Evolutionary conservation across 805 yeast genomes (phyloP), one percentile per base, ranked within the genome.

Genomic region (Vanderwaltozyma tropicalis): DNA sequence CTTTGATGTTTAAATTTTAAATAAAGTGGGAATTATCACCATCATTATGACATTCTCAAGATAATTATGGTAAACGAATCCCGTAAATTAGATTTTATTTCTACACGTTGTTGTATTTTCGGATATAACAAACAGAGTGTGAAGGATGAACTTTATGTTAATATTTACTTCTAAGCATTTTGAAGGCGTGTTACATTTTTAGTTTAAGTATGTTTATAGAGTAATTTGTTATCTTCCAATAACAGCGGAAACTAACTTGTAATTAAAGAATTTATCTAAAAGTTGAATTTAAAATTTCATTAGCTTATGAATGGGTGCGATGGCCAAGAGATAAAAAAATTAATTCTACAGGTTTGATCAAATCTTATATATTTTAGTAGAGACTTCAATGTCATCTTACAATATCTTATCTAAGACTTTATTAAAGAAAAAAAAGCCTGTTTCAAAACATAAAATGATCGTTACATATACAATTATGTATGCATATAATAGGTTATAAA

Each of bases 61-160:
- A 52, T 60, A 59, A 55, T 51, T 49, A 59, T 64, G 74, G 74
- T 72, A 73, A 73, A 73, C 78, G 73, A 71, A 55, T 57, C 76
- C 76, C 78, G 57, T 35, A 72, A 40, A 72, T 43, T 34, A 52
- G 29, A 34, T 37, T 39, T 39, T 22, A 32, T 19, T 31, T 38
- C 27, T 24, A 39, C 46, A 30, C 40, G 44, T 37, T 34, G 16
- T 27, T 22, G 20, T 29, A 24, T 40, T 34, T 44, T 39, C 38
- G 41, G 41, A 34, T 37, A 34, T 34, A 31, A 31, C 25, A 45
- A 41, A 46, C 60, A 55, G 59, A 55, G 58, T 55, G 53, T 47
- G 41, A 34, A 36, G 44, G 35, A 40, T 38, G 30, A 16, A 38
- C 44, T 31, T 37, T 29, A n/a, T 35, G 30, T 32, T 14, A 17